A percentile compares a stretch with the other conserved stretches of the same genome.
Conservation (phyloP, 2,329 filamentous ascomycete genomes). For the Parastagonospora nodorum region DNA sequence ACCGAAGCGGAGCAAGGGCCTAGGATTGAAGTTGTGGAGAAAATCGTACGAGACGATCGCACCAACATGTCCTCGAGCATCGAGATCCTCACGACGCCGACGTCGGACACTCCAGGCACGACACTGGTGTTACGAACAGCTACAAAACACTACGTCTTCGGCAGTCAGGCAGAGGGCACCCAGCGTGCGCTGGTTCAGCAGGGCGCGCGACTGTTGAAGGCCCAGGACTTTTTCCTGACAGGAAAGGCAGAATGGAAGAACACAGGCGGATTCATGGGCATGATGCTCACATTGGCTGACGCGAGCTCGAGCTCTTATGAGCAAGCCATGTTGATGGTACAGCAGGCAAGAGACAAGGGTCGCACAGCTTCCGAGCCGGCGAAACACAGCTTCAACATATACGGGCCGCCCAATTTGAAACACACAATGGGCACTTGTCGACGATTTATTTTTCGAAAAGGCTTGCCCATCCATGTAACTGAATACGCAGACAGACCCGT, state of each 20-base stretch:
- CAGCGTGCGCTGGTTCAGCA: constrained; percentile 77
- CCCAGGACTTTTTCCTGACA: constrained; percentile 81
- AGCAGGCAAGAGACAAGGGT: constrained; percentile 19
- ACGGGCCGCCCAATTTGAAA: constrained; percentile 79
- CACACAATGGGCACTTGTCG: constrained; percentile 83
- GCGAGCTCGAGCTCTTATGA: constrained; percentile 55
- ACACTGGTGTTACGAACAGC: constrained; percentile 74
- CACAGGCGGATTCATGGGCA: constrained; percentile 80
- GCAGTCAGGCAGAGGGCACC: constrained; percentile 79
- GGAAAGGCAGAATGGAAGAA: constrained; percentile 77
- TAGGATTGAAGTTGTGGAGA: not conserved
- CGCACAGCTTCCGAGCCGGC: constrained; percentile 20
- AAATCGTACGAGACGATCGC: not conserved
- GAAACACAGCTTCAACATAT: constrained; percentile 58
- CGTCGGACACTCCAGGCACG: constrained; percentile 84
- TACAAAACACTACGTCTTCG: constrained; percentile 80
- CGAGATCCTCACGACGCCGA: constrained; percentile 80
- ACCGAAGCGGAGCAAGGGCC: not conserved
- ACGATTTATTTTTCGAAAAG: constrained; percentile 83
- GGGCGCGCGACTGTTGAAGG: constrained; percentile 66
- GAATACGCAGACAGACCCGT: constrained; percentile 61
- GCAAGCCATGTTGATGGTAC: constrained; percentile 49
- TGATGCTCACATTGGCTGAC: constrained; percentile 84
- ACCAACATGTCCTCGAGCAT: constrained; percentile 71
- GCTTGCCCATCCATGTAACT: constrained; percentile 71